Base-by-base conservation (phyloP, 331 rosid genomes). In the Telfairia occidentalis region DNA sequence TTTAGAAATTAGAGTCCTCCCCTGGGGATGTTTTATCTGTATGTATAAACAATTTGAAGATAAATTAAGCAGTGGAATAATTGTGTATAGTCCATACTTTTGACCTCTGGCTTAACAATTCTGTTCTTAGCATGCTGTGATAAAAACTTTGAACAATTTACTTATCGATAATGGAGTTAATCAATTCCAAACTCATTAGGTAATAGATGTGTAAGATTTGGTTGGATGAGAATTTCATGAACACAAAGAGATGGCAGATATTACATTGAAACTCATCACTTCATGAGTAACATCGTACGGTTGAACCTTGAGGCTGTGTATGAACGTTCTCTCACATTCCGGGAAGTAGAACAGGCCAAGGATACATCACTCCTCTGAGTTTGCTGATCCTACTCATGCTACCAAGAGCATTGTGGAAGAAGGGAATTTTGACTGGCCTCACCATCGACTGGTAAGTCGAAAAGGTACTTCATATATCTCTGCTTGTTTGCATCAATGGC, bases 11-110 rank as follows among this genome's bases (percentile, higher is more conserved):
- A 48, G 28, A 45, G 37, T 38, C 43, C 42, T 46, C 53, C 18
- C 18, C 19, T 29, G 24, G 43, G 59, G 59, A 45, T 71, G 75
- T 48, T 34, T 71, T 45, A 46, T 46, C 15, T 29, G 23, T 45
- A 26, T 28, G 58, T 70, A 71, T 29, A 50, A 71, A 71, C 75
- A 71, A 4, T 29, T 71, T 45, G 75, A 26, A 59, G 75, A 46
- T 69, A 46, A 71, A 28, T 71, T 28, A 18, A 28, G 54, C 38
- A 71, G 75, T 48, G 26, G 42, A 48, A 46, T 46, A 71, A 29
- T 26, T 46, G 58, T 71, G 57, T 70, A 70, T 70, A 70, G 75
- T 24, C 55, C 58, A 46, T 45, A 13, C 53, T 40, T 40, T 43
- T 42, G 75, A 71, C 23, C 58, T 28, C 43, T 48, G 10, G 43